phyloP scores from a whole-genome alignment of 345 rosid genomes.

The Syzygium jambos region DNA sequence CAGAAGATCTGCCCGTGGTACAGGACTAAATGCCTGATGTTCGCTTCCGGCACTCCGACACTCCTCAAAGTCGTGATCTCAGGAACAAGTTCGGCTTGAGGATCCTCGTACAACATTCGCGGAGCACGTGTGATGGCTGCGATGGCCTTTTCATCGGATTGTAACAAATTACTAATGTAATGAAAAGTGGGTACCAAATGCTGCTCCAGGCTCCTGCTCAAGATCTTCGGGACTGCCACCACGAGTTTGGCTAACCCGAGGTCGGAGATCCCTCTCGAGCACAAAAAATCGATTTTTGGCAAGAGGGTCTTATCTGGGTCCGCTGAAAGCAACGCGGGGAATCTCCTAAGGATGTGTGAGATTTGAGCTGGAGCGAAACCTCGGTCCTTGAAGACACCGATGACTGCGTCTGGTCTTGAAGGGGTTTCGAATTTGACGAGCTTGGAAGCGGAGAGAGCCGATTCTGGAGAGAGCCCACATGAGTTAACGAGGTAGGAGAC shows the following conservation, averaged over 20 bases:
- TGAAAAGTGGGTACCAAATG: conserved; percentile 17
- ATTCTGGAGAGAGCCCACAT: conserved; percentile 23
- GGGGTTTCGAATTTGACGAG: conserved; percentile 4
- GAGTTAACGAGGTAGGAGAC: conserved; percentile 26
- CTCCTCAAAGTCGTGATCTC: neutral
- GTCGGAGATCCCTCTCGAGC: conserved; percentile 23
- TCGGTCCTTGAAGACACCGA: conserved; percentile 3
- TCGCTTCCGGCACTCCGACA: conserved; percentile 11
- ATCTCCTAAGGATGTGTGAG: neutral
- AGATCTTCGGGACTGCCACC: neutral
- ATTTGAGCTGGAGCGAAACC: conserved; percentile 21
- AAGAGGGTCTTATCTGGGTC: conserved; percentile 13
- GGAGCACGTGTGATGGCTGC: neutral
- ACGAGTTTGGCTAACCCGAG: conserved; percentile 3
- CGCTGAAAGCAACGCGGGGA: neutral
- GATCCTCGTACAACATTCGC: neutral
- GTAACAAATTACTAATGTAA: conserved; percentile 1
- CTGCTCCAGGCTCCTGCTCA: conserved; percentile 11
- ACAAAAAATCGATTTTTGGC: conserved; percentile 19
- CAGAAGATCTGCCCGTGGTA: neutral
- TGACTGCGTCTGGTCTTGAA: conserved; percentile 5
- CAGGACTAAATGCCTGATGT: neutral
- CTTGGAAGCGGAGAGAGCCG: conserved; percentile 11
- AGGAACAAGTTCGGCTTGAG: neutral
- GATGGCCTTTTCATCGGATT: conserved; percentile 4